Percentiles rank a stretch among this genome's conserved stretches.
phyloP scores from a whole-genome alignment of 768 basidiomycete genomes.

The Boletellus emodensis region DNA sequence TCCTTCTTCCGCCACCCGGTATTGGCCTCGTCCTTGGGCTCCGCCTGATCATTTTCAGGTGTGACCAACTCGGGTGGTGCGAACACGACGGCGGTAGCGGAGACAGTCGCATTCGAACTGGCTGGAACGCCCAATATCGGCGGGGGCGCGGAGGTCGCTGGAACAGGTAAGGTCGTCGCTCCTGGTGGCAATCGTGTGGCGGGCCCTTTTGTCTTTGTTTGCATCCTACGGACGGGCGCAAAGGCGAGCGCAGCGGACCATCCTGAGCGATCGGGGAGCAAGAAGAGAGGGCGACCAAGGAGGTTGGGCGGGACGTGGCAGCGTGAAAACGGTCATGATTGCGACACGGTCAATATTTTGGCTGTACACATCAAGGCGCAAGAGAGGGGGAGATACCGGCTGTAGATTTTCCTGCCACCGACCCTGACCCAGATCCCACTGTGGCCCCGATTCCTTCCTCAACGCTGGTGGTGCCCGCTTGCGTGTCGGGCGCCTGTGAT shows the following conservation, averaged over 20 bases:
- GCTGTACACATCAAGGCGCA: slow-evolving; percentile 34
- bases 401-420: slow-evolving; percentile 45
- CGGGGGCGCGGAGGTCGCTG: slow-evolving; percentile 35
- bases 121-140: slow-evolving; percentile 31
- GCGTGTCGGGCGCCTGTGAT: slow-evolving; percentile 22
- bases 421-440: slow-evolving; percentile 28
- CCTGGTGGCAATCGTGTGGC: slow-evolving; percentile 41
- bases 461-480: slow-evolving; percentile 21
- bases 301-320: neutral
- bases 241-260: slow-evolving; percentile 91
- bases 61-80: slow-evolving; percentile 60
- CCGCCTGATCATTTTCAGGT: slow-evolving; percentile 22
- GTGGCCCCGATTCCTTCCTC: slow-evolving; percentile 25
- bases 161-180: slow-evolving; percentile 45
- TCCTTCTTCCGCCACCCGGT: slow-evolving; percentile 42
- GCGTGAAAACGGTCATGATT: slow-evolving; percentile 30
- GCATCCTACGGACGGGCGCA: slow-evolving; percentile 70
- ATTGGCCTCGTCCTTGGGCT: slow-evolving; percentile 25
- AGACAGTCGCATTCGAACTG: slow-evolving; percentile 32
- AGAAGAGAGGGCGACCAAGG: no score
- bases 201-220: slow-evolving; percentile 55
- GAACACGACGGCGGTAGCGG: slow-evolving; percentile 62
- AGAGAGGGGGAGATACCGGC: slow-evolving; percentile 51
- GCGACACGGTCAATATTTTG: slow-evolving; percentile 37
- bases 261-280: slow-evolving; percentile 37